A percentile compares a stretch with the other conserved stretches of the same genome.
Evolutionary conservation across 768 basidiomycete genomes (phyloP).

Genomic region (Xerocomellus intermedius): DNA sequence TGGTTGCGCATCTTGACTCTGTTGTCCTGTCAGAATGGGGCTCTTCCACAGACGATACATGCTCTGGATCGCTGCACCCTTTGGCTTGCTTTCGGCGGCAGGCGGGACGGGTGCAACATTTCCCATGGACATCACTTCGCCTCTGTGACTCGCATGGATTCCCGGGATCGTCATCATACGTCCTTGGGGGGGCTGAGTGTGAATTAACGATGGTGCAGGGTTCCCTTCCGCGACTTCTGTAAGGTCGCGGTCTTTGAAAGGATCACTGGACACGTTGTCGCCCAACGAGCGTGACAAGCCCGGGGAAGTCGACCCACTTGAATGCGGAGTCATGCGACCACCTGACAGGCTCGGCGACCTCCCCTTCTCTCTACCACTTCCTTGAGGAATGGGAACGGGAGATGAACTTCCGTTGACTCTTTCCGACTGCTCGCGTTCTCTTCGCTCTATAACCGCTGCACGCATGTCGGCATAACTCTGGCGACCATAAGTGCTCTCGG

Average conservation of each 20-base stretch:
- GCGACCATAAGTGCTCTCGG: constrained; percentile 42
- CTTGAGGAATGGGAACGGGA: constrained; percentile 36
- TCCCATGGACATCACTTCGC: constrained; percentile 84
- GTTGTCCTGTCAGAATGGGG: constrained; percentile 37
- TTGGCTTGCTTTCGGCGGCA: constrained; percentile 36
- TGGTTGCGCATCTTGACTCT: constrained; percentile 15
- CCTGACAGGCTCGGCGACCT: constrained; percentile 28
- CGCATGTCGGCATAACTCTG: constrained; percentile 73
- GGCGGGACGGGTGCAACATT: constrained; percentile 55
- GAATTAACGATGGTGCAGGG: constrained; percentile 50
- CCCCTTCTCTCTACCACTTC: constrained; percentile 22
- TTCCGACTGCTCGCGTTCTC: constrained; percentile 41
- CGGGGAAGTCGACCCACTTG: constrained; percentile 28
- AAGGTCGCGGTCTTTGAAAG: constrained; percentile 33
- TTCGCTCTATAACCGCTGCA: constrained; percentile 71
- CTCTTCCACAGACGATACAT: constrained; percentile 78
- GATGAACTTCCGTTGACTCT: constrained; percentile 20
- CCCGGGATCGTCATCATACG: constrained; percentile 86
- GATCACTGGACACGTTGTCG: constrained; percentile 22
- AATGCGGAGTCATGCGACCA: constrained; percentile 22
- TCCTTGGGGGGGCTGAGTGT: constrained; percentile 69
- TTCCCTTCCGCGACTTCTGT: constrained; percentile 30
- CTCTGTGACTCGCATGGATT: constrained; percentile 81
- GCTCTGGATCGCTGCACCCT: constrained; percentile 59
- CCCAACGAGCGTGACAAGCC: constrained; percentile 37